phyloP scores from a whole-genome alignment of 164 flowering plant genomes.

The Vitis rupestris region DNA sequence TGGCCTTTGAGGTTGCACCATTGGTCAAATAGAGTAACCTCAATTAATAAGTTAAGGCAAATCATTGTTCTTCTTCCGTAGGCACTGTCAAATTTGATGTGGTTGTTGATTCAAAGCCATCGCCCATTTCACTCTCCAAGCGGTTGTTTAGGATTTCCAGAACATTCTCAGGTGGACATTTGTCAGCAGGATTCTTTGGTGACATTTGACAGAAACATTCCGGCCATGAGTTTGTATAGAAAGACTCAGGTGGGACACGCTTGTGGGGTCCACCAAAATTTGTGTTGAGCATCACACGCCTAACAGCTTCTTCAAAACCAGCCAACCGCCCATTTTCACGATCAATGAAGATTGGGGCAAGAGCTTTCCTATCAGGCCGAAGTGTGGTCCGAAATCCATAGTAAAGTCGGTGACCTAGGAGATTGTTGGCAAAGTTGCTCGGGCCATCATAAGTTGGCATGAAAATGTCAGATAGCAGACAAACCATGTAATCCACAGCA shows the following conservation, averaged over 20 bases:
- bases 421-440: conserved; percentile 98
- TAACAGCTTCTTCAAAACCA: conserved; percentile 77
- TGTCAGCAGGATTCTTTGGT: conserved; percentile 65
- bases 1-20: background rate
- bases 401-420: conserved; percentile 93
- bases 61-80: conserved; percentile 16
- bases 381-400: conserved; percentile 90
- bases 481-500: conserved; percentile 99
- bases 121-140: conserved; percentile 35
- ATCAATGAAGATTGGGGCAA: conserved; percentile 78
- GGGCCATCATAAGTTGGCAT: conserved; percentile 99
- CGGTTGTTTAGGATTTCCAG: conserved; percentile 51
- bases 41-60: background rate
- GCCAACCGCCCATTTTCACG: conserved; percentile 65
- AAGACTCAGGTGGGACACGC: conserved; percentile 84
- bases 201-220: conserved; percentile 89
- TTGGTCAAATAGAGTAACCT: too few species aligned
- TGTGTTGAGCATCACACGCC: conserved; percentile 65
- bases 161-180: conserved; percentile 80
- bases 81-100: conserved; percentile 33
- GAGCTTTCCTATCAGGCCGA: conserved; percentile 86
- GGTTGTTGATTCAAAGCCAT: conserved; percentile 19
- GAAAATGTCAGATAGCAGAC: conserved; percentile 92
- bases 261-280: conserved; percentile 91
- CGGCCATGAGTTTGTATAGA: conserved; percentile 97